phyloP scores from a whole-genome alignment of 768 basidiomycete species.

The Rhodotorula graminis region DNA sequence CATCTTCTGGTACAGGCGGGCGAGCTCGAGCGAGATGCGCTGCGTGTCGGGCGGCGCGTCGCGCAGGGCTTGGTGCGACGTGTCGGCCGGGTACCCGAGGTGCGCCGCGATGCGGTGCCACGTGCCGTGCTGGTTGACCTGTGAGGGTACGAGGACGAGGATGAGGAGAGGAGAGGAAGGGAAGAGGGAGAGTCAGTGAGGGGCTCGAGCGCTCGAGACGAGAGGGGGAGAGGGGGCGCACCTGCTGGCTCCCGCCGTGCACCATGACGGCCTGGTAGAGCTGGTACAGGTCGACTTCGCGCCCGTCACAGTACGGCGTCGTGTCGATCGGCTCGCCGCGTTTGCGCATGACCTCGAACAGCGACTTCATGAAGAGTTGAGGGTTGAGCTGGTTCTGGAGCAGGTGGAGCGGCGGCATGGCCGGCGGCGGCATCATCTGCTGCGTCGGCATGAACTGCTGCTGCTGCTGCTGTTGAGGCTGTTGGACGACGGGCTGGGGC shows the following conservation, averaged over 20 bases:
- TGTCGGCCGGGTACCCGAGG: conserved; percentile 32
- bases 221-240: not conserved
- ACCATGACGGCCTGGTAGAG: conserved; percentile 37
- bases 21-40: conserved; percentile 36
- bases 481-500: conserved; percentile 13
- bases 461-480: conserved; percentile 4
- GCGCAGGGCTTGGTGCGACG: not conserved
- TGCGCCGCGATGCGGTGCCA: conserved; percentile 39
- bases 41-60: conserved; percentile 25
- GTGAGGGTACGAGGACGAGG: too few species aligned
- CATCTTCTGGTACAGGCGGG: conserved; percentile 30
- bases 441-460: conserved; percentile 7
- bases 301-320: conserved; percentile 34
- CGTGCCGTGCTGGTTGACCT: conserved; percentile 26
- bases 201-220: not conserved
- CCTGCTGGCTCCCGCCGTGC: conserved; percentile 28
- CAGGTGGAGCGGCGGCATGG: conserved; percentile 33
- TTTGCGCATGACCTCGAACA: conserved; percentile 41
- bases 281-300: conserved; percentile 40
- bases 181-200: not conserved
- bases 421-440: not conserved
- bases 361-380: conserved; percentile 39
- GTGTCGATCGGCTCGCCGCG: conserved; percentile 40
- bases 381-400: conserved; percentile 38
- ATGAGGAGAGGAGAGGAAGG: too few species aligned